Percentiles rank a stretch among this genome's conserved stretches.
Conservation (phyloP, 176 grass and related monocot genomes). For the Metroxylon sagu region DNA sequence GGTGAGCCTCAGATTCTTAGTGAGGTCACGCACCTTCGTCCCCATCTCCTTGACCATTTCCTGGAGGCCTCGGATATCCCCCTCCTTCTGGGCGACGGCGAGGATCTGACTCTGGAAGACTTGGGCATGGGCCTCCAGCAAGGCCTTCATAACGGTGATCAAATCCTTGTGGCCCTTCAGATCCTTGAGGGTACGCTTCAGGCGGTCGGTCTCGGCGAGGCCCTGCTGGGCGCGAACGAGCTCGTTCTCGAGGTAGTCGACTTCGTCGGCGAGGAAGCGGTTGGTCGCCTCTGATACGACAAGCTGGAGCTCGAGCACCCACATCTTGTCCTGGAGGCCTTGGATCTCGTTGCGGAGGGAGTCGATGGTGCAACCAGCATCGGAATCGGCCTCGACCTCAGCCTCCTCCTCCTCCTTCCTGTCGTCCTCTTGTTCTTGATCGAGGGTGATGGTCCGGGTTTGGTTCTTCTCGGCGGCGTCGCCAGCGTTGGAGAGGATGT, state of each 20-base stretch:
- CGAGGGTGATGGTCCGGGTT: no score
- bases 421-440: no score
- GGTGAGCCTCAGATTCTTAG: no score
- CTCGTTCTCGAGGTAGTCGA: constrained; percentile 19
- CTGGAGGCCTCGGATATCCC: neutral
- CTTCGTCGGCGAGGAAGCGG: constrained; percentile 8
- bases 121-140: constrained; percentile 6
- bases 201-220: constrained; percentile 19
- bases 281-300: constrained; percentile 13
- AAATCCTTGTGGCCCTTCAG: neutral
- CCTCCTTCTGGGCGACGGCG: constrained; percentile 6
- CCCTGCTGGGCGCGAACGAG: constrained; percentile 10
- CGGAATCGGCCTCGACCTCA: neutral
- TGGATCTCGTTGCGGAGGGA: constrained; percentile 40
- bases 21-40: no score
- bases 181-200: constrained; percentile 24
- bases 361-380: constrained; percentile 29
- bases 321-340: constrained; percentile 32
- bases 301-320: constrained; percentile 38
- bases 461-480: no score
- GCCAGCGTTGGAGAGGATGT: no score
- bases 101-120: constrained; percentile 33
- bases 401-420: constrained; percentile 8
- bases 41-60: no score
- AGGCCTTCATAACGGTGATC: constrained; percentile 9